These are phyloP conservation scores for Aspergillus asperescens DNA, from an alignment of 495 filamentous ascomycete genomes.

Conservation along the genomic window DNA sequence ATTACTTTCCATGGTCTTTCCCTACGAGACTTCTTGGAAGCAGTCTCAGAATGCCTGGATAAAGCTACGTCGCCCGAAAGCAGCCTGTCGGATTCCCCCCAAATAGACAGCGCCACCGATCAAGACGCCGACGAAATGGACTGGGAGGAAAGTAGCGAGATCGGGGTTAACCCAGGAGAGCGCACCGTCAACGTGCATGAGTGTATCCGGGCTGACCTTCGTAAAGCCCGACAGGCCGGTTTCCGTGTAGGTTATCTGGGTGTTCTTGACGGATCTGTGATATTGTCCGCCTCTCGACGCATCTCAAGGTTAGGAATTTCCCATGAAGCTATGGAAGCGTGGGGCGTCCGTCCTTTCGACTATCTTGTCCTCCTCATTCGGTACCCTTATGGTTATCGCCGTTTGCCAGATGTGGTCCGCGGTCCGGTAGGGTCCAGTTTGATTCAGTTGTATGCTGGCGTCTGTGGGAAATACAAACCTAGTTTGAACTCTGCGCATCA, in stretches of 20 bases:
- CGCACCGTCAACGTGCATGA: constrained; percentile 20
- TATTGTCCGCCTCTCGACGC: constrained; percentile 56
- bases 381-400: constrained; percentile 54
- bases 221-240: constrained; percentile 55
- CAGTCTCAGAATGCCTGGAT: constrained; percentile 36
- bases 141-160: constrained; percentile 19
- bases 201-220: constrained; percentile 60
- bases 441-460: constrained; percentile 41
- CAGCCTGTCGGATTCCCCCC: background rate
- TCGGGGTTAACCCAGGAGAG: constrained; percentile 30
- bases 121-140: constrained; percentile 12
- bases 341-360: constrained; percentile 61
- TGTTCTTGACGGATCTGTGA: constrained; percentile 49
- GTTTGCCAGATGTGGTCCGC: constrained; percentile 45
- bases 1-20: constrained; percentile 20
- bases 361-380: constrained; percentile 77
- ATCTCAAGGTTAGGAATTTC: constrained; percentile 69
- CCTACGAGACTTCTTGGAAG: constrained; percentile 31
- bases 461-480: constrained; percentile 48
- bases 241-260: constrained; percentile 68
- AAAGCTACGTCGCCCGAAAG: constrained; percentile 22
- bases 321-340: constrained; percentile 69
- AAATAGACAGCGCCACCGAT: background rate
- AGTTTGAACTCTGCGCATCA: constrained; percentile 34
- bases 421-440: background rate